Percentiles rank a stretch among this genome's conserved stretches.
These are phyloP conservation scores for Epichloe sp. DNA, from an alignment of 2,329 filamentous ascomycete species.

Conservation along the genomic window DNA sequence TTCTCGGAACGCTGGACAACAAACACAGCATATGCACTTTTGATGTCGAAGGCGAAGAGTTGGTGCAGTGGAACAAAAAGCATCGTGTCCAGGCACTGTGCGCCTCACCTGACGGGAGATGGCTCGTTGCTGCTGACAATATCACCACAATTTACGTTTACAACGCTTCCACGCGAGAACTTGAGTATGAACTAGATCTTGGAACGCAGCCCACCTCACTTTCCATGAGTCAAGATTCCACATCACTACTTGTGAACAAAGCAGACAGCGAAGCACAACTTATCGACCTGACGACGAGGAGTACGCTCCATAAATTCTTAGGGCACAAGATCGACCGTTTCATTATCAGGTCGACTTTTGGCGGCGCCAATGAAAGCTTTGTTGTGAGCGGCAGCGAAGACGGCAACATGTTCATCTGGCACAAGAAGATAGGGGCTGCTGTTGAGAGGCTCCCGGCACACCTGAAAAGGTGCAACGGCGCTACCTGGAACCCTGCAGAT, in stretches of 20 bases:
- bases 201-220: slow-evolving; percentile 64
- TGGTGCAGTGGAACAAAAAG: slow-evolving; percentile 53
- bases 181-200: slow-evolving; percentile 57
- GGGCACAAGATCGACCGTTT: slow-evolving; percentile 64
- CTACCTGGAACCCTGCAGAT: slow-evolving; percentile 78
- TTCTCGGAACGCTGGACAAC: slow-evolving; percentile 65
- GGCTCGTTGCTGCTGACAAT: slow-evolving; percentile 66
- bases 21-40: slow-evolving; percentile 56
- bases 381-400: slow-evolving; percentile 83
- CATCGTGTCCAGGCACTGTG: slow-evolving; percentile 75
- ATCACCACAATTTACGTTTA: slow-evolving; percentile 65
- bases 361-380: slow-evolving; percentile 84
- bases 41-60: slow-evolving; percentile 46
- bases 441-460: slow-evolving; percentile 71
- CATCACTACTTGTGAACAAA: slow-evolving; percentile 70
- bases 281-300: slow-evolving; percentile 61
- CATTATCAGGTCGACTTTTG: slow-evolving; percentile 73
- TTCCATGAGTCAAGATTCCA: slow-evolving; percentile 69
- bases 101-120: slow-evolving; percentile 67
- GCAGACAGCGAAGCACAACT: slow-evolving; percentile 64
- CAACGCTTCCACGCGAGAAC: slow-evolving; percentile 60
- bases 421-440: slow-evolving; percentile 64
- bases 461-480: slow-evolving; percentile 63
- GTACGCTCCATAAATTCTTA: slow-evolving; percentile 59
- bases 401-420: slow-evolving; percentile 73